Evolutionary conservation across 2,329 filamentous ascomycete species (phyloP).

Genomic region (Emergomyces africanus): DNA sequence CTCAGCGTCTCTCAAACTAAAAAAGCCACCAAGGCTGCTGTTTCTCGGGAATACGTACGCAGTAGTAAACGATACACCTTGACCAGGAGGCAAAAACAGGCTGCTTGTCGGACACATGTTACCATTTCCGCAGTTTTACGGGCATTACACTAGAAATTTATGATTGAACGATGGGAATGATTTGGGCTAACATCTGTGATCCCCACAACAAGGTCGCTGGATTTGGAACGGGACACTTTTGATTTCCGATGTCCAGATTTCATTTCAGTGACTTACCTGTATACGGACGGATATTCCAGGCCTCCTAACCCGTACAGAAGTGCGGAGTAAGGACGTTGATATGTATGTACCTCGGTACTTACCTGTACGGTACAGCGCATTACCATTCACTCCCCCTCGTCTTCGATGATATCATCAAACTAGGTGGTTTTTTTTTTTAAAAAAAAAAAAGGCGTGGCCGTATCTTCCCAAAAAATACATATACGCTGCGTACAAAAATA

Average conservation of each 20-base stretch:
- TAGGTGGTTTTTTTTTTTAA: too few species aligned
- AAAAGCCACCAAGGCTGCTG: neutral
- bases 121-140: neutral
- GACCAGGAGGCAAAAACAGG: too few species aligned
- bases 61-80: neutral
- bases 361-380: neutral
- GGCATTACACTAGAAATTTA: neutral
- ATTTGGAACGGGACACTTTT: neutral
- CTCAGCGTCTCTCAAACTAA: neutral
- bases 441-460: too few species aligned
- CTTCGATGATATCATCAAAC: neutral
- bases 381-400: neutral
- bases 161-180: neutral
- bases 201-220: neutral
- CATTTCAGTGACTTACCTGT: neutral
- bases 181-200: neutral
- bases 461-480: neutral
- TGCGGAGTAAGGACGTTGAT: neutral
- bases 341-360: neutral
- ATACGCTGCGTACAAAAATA: too few species aligned
- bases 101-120: neutral
- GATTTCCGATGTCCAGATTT: neutral
- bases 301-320: neutral
- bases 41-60: too few species aligned
- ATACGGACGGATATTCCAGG: neutral